Evolutionary conservation across 2,329 filamentous ascomycete genomes (phyloP), one percentile per base, ranked within the genome.

Genomic region (Dactylella cylindrospora): DNA sequence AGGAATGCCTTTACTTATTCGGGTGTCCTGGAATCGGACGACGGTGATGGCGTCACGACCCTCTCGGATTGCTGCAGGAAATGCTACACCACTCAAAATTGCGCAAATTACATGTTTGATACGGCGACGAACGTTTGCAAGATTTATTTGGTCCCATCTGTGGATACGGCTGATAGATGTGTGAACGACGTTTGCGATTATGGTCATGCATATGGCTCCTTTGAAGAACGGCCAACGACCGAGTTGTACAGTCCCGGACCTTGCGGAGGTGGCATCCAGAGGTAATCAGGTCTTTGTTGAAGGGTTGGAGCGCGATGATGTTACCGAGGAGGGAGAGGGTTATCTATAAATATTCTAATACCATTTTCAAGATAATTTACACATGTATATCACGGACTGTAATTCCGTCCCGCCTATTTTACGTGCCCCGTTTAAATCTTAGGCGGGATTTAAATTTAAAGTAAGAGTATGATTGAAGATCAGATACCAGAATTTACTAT

Each of bases 31-130:
- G 1, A 7, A 12, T 41, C 20, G 17, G 31, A 39, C 39, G 31
- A 29, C 12, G 40, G 35, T 6, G 23, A 20, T 20, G 36, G 31
- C 9, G 23, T 45, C 13, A 35, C 23, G 36, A 36, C 17, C n/a
- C 2, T 44, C n/a, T 8, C 13, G 1, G 28, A 38, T 10, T 62
- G 57, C 10, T 62, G 57, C 23, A 25, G 2, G 2, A 26, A 17
- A 20, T 62, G 57, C 17, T 54, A 28, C 10, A 23, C 1, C 1
- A 40, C 43, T 15, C n/a, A 4, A 5, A 39, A 35, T 22, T 62
- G 57, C 25, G 29, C 49, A 4, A 43, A 45, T 9, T 62, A 32
- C 15, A 20, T 54, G 20, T 55, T 46, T n/a, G 57, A 62, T 35
- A 62, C 29, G 1, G n/a, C 1, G 25, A n/a, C 17, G 12, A 39